These are phyloP conservation scores for Biscutella laevigata DNA, from an alignment of 441 rosid genomes.

Conservation along the genomic window DNA sequence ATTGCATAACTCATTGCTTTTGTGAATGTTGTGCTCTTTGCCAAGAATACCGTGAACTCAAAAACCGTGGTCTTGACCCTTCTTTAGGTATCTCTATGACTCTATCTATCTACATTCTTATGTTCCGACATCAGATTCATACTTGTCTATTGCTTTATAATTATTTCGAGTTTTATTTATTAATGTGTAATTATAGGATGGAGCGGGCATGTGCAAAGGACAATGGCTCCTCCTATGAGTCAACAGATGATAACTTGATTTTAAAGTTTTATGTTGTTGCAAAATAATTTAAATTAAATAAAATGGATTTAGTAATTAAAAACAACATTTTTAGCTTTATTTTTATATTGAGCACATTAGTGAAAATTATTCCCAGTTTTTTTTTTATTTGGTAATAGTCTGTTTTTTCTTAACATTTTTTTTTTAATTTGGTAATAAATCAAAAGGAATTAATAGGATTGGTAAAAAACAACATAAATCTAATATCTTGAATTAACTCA, in stretches of 20 bases:
- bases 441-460: background rate
- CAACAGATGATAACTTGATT: constrained; percentile 13
- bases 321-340: background rate
- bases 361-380: background rate
- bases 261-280: background rate
- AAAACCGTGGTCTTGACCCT: constrained; percentile 49
- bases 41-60: constrained; percentile 56
- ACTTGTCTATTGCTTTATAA: background rate
- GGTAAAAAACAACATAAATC: no score
- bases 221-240: constrained; percentile 15
- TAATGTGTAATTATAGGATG: constrained; percentile 19
- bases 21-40: constrained; percentile 64
- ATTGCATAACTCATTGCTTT: constrained; percentile 44
- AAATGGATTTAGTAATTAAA: background rate
- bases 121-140: no score
- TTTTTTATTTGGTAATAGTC: no score
- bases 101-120: no score
- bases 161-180: background rate
- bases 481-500: no score
- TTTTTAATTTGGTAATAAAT: background rate
- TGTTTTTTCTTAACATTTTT: no score
- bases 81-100: no score
- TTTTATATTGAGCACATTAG: background rate
- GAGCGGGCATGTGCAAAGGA: constrained; percentile 3
- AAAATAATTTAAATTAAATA: constrained; percentile 1